Evolutionary conservation across 2,329 filamentous ascomycete species (phyloP), one percentile per base, ranked within the genome.

Genomic region (Monosporascus sp.): DNA sequence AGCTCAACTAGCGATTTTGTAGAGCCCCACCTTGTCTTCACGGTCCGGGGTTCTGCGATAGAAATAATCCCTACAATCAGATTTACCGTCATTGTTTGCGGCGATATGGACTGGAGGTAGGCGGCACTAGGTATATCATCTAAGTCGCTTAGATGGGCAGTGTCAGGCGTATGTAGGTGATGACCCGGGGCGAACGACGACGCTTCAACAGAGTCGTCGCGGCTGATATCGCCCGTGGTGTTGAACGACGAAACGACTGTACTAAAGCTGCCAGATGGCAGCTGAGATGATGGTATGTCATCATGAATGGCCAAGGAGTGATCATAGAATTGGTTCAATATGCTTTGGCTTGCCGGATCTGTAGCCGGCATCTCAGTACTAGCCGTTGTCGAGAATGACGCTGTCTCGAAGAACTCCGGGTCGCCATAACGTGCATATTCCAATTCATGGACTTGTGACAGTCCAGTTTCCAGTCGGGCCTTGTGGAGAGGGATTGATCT

Each of bases 11-110:
- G 77, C 6, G 88, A 81, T 49, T 86, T 77, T 6, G 76, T 75
- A 11, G 72, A 70, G 25, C 85, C 82, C 72, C 81, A 85, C 39
- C 81, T 78, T 0, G 91, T 89, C 31, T 75, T 80, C 20, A 96
- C 82, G 2, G 78, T 78, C 24, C 88, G 83, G 1, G 87, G 78
- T 38, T 84, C 78, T 1, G 86, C 79, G 48, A 90, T 78, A 14
- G 87, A 84, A 56, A 96, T 85, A 47, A 97, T 76, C 3, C 87
- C 89, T 11, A 85, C 89, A n/a, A 97, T 80, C 6, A 96, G 68
- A 66, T 91, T 90, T 25, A 92, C 81, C 0, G 90, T 91, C 65
- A 92, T 83, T 0, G 90, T 96, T 65, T 91, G 88, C 0, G 91
- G 92, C 31, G 79, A 75, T 47, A 95, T 87, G 0, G 80, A 80